Percentiles rank a stretch among this genome's conserved stretches.
Evolutionary conservation across 371 early-diverging fungal species (phyloP).

Genomic region (Mucor lusitanicus): DNA sequence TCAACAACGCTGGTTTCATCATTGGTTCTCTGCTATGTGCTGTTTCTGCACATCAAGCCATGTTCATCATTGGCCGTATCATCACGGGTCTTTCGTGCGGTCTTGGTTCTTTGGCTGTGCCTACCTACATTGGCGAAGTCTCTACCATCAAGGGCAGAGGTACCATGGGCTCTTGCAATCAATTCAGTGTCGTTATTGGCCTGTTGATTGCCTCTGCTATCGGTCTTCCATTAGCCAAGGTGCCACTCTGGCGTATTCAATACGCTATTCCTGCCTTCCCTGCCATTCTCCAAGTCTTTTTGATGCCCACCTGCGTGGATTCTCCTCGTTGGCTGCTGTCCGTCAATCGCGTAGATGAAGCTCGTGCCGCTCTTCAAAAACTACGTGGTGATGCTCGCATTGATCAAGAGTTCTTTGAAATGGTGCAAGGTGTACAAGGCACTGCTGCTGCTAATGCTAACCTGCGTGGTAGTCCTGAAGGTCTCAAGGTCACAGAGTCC

Average conservation of each 20-base stretch:
- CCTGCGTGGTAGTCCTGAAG: background rate
- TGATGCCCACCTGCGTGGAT: slow-evolving; percentile 62
- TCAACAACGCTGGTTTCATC: slow-evolving; percentile 43
- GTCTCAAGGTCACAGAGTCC: background rate
- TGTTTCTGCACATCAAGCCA: slow-evolving; percentile 11
- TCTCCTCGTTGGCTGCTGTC: slow-evolving; percentile 70
- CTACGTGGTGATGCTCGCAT: slow-evolving; percentile 41
- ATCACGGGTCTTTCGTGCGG: slow-evolving; percentile 46
- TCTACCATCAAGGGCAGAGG: slow-evolving; percentile 72
- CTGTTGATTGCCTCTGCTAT: slow-evolving; percentile 65
- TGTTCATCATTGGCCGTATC: background rate
- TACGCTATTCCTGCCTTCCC: slow-evolving; percentile 66
- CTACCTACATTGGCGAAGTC: slow-evolving; percentile 83
- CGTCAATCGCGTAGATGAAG: slow-evolving; percentile 56
- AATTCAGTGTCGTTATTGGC: slow-evolving; percentile 62
- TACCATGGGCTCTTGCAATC: slow-evolving; percentile 46
- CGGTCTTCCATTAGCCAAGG: slow-evolving; percentile 58
- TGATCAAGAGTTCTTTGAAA: slow-evolving; percentile 18
- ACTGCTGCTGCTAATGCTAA: background rate
- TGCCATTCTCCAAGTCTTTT: slow-evolving; percentile 63
- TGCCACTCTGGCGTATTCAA: slow-evolving; percentile 72
- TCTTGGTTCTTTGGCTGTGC: slow-evolving; percentile 70
- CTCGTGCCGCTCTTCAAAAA: slow-evolving; percentile 48
- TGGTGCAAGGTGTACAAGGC: slow-evolving; percentile 17
- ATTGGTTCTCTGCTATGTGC: slow-evolving; percentile 63